Percentiles rank a stretch among this genome's conserved stretches.
phyloP scores from a whole-genome alignment of 108 stramenopile genomes.

The Skeletonema tropicum region DNA sequence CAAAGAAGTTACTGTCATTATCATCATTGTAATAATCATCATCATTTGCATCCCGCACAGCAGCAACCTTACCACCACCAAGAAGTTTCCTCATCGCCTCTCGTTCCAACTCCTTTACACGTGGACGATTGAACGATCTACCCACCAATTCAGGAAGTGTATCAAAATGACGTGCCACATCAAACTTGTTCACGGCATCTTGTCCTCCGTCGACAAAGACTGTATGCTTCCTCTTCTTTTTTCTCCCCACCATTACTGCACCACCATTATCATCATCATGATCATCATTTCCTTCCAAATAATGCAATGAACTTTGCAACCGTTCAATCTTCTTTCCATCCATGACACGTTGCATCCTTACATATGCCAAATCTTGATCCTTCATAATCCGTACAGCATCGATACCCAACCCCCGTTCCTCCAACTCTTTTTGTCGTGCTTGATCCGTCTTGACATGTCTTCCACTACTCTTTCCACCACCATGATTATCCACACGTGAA shows the following conservation, averaged over 20 bases:
- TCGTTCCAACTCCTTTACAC: slow-evolving; percentile 33
- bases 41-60: slow-evolving; percentile 17
- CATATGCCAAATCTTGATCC: slow-evolving; percentile 95
- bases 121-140: slow-evolving; percentile 86
- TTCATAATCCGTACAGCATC: slow-evolving; percentile 90
- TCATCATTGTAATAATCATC: slow-evolving; percentile 53
- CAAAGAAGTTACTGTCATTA: slow-evolving; percentile 7
- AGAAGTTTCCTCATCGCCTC: slow-evolving; percentile 46
- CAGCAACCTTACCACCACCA: slow-evolving; percentile 48
- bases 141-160: slow-evolving; percentile 86
- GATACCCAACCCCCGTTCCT: slow-evolving; percentile 46
- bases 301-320: slow-evolving; percentile 82
- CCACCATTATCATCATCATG: neutral
- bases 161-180: slow-evolving; percentile 89
- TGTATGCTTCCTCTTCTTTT: slow-evolving; percentile 75
- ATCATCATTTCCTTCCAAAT: slow-evolving; percentile 60
- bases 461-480: slow-evolving; percentile 49
- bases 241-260: slow-evolving; percentile 17
- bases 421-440: slow-evolving; percentile 54
- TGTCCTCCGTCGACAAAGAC: slow-evolving; percentile 72
- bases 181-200: slow-evolving; percentile 71
- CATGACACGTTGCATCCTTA: slow-evolving; percentile 79
- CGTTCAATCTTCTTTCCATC: slow-evolving; percentile 80
- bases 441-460: slow-evolving; percentile 55
- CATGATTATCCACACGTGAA: slow-evolving; percentile 56